Base-by-base conservation (phyloP, 1,284 basidiomycete species). In the Pseudozyma sp. region DNA sequence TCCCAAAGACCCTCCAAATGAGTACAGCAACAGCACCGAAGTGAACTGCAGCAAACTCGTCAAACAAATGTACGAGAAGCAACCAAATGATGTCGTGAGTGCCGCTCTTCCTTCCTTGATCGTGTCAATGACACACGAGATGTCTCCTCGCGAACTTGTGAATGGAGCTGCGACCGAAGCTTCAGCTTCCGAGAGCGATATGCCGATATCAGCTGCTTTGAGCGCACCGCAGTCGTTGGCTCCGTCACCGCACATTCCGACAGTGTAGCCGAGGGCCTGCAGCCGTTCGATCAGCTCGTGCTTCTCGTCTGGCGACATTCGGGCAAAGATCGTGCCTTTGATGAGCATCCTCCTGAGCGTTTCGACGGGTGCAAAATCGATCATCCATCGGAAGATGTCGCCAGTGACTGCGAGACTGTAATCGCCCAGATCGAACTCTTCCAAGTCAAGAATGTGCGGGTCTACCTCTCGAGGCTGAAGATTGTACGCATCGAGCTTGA, bases 281-380 rank as follows among this genome's bases (percentile, higher is more conserved):
- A 99, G 88, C 3, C 95, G 90, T 85, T 98, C 96, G 44, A 99
- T 93, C 18, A 99, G 90, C 85, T 99, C 97, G 81, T 98, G 97
- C 87, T 99, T 99, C 87, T 99, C 97, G 85, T 99, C 97, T 0
- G 97, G 97, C 16, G 96, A 99, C 97, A 99, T 99, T 31, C 97
- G 90, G 10, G 97, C 95, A 85, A 96, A 99, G 55, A 99, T 92
- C 82, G 97, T 93, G 3, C 95, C 91, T 86, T 97, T 97, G 67
- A 98, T 93, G n/a, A 99, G 90, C 94, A 99, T 84, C 21, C 82
- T 52, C 11, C 81, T 67, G 40, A 84, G 57, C 40, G 80, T 80
- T 86, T 99, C 97, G 25, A 95, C 87, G 5, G 96, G 92, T 0
- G 94, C 95, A 86, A 94, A 90, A 83, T 96, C 96, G 78, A 99